phyloP scores from a whole-genome alignment of 75 land plant genomes.

The Azolla pinnata region DNA sequence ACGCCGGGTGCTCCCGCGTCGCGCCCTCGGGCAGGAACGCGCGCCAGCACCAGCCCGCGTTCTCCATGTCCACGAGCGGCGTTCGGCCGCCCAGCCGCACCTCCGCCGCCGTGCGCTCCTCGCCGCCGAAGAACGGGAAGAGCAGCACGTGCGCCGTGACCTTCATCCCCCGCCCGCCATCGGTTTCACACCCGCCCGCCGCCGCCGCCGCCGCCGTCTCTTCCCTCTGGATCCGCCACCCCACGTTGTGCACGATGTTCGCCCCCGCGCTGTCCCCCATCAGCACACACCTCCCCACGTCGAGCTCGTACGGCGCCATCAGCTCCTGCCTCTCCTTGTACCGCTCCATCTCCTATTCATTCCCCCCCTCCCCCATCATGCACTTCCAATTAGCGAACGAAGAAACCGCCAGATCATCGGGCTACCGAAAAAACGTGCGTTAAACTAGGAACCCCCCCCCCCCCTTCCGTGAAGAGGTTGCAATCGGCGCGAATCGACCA shows the following conservation, averaged over 20 bases:
- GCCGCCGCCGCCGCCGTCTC: slow-evolving; percentile 19
- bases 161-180: slow-evolving; percentile 25
- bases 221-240: slow-evolving; percentile 23
- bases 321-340: too few species aligned
- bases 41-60: slow-evolving; percentile 31
- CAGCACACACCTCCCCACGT: slow-evolving; percentile 24
- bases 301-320: slow-evolving; percentile 9
- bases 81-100: slow-evolving; percentile 41
- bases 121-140: slow-evolving; percentile 61
- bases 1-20: slow-evolving; percentile 33
- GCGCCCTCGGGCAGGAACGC: slow-evolving; percentile 42
- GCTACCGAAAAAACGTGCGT: too few species aligned
- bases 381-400: too few species aligned
- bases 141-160: slow-evolving; percentile 41
- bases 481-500: too few species aligned
- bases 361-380: too few species aligned
- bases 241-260: slow-evolving; percentile 59
- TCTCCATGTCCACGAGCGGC: slow-evolving; percentile 19
- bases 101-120: slow-evolving; percentile 46
- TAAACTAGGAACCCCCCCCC: too few species aligned
- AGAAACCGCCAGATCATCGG: too few species aligned
- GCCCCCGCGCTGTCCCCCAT: slow-evolving; percentile 77
- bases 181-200: slow-evolving; percentile 20
- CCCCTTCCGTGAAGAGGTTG: too few species aligned
- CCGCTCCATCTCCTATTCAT: too few species aligned